These are phyloP conservation scores for Colletotrichum salicis DNA, from an alignment of 2,329 filamentous ascomycete genomes.

Conservation along the genomic window DNA sequence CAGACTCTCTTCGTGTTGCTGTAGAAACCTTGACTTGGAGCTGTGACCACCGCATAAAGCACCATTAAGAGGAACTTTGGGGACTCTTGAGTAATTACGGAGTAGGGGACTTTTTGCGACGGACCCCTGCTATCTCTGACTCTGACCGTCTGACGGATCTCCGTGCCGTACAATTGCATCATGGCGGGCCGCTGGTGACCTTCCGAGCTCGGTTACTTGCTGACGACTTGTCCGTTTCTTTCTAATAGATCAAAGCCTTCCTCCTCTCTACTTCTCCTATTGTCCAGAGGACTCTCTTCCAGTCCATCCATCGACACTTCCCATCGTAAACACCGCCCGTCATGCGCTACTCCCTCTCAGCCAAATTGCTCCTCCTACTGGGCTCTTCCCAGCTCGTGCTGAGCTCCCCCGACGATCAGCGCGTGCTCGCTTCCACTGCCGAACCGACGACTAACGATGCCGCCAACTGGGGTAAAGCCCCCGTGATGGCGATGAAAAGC, in stretches of 20 bases:
- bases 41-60: background rate
- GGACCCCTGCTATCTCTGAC: background rate
- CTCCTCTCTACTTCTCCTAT: too few relatives aligned
- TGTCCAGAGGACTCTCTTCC: background rate
- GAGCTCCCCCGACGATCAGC: conserved; percentile 11
- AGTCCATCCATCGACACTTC: background rate
- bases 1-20: background rate
- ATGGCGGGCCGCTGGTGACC: background rate
- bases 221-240: background rate
- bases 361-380: conserved; percentile 26
- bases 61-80: background rate
- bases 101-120: background rate
- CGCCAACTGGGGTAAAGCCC: background rate
- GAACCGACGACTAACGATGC: background rate
- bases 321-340: background rate
- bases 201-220: background rate
- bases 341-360: conserved; percentile 26
- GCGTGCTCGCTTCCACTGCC: conserved; percentile 5
- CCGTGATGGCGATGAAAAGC: background rate
- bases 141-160: background rate
- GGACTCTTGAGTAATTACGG: background rate
- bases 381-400: conserved; percentile 28
- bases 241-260: background rate
- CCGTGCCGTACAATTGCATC: background rate
- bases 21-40: conserved; percentile 1